Evolutionary conservation across 805 yeast genomes (phyloP).

Genomic region (Yamadazyma phyllophila): DNA sequence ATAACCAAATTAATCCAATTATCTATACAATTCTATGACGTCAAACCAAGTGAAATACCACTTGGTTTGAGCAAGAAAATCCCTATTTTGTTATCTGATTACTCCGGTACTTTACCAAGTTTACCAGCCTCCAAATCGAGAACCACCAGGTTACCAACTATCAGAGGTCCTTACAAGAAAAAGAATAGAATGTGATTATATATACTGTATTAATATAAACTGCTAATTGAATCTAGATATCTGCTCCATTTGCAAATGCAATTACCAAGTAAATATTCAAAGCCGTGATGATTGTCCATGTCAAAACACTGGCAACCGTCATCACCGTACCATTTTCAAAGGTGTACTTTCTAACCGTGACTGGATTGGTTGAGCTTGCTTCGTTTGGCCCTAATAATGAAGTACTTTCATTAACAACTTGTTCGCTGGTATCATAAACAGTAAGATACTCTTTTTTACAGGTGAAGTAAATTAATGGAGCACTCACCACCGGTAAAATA

Average conservation of each 20-base stretch:
- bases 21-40: constrained; percentile 29
- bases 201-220: constrained; percentile 6
- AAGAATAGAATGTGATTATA: constrained; percentile 18
- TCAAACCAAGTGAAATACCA: constrained; percentile 24
- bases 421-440: constrained; percentile 23
- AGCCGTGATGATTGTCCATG: constrained; percentile 40
- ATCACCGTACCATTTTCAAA: constrained; percentile 40
- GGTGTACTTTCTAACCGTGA: constrained; percentile 22
- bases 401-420: constrained; percentile 12
- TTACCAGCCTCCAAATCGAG: constrained; percentile 26
- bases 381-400: constrained; percentile 13
- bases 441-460: constrained; percentile 39
- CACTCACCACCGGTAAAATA: constrained; percentile 43
- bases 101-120: constrained; percentile 78
- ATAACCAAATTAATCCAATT: constrained; percentile 29
- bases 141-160: constrained; percentile 32
- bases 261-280: constrained; percentile 41
- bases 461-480: constrained; percentile 46
- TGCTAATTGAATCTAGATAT: constrained; percentile 21
- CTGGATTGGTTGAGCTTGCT: constrained; percentile 7
- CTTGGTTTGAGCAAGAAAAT: constrained; percentile 39
- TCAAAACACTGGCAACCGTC: constrained; percentile 29
- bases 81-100: constrained; percentile 72
- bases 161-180: constrained; percentile 40
- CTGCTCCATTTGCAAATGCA: constrained; percentile 41